Evolutionary conservation across 2,329 filamentous ascomycete genomes (phyloP), one percentile per base, ranked within the genome.

Genomic region (Diaporthe australafricana): DNA sequence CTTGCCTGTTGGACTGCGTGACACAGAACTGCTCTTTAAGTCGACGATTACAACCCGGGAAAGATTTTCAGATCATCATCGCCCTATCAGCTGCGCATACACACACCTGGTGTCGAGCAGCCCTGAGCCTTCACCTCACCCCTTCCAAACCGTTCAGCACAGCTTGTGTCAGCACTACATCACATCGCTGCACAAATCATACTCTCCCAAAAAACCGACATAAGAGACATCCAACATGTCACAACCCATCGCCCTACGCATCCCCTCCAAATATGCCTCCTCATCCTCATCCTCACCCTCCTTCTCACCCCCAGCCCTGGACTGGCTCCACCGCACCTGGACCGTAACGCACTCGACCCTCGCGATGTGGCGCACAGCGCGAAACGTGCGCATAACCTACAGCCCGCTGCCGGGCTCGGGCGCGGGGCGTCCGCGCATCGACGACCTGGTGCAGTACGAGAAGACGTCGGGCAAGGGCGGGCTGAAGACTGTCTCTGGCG

Each of bases 371-470:
- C 90, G 90, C 76, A 88, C 89, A 57, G 91, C 93, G 68, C 91
- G 91, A 79, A 96, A 96, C 82, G 93, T 97, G 17, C 88, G 88
- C 77, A 96, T 97, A 80, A 92, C 90, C 42, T 97, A 97, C 85
- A 88, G 83, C 12, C 80, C 87, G 0, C 85, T 93, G 11, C 78
- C 82, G 14, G 72, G 80, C 32, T 40, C 45, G 35, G 56, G 53
- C 25, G 20, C 5, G 30, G 14, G 68, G 60, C 80, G 81, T 27
- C 70, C 79, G 5, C 85, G 87, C 71, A 82, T 96, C 73, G 91
- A 94, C 80, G 94, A 96, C 81, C 80, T 92, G 2, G 94, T 96
- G 74, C 88, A 89, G 74, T 94, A 94, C 80, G 90, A 93, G 80
- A 84, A 87, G 57, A 81, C 81, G 60, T 83, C 83, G 69, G 76